phyloP scores from a whole-genome alignment of 31 red algal species.

The Odonthalia washingtoniensis region DNA sequence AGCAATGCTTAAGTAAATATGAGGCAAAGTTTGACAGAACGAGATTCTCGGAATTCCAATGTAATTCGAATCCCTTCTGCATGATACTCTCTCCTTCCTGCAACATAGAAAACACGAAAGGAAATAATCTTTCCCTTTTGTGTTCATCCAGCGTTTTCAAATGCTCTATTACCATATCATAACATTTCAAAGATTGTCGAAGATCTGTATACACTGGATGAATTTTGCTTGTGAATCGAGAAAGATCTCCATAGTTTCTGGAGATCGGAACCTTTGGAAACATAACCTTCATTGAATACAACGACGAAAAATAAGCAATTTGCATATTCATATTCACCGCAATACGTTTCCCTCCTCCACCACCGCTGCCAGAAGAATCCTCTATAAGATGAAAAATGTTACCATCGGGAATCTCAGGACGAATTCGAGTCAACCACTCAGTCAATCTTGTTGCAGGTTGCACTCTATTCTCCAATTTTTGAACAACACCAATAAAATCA shows the following conservation, averaged over 20 bases:
- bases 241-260: conserved; percentile 42
- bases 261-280: conserved; percentile 6
- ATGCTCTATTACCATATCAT: conserved; percentile 27
- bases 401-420: no score
- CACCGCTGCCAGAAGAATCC: no score
- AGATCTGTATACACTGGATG: conserved; percentile 55
- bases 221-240: conserved; percentile 32
- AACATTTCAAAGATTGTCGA: conserved; percentile 44
- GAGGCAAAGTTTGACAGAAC: conserved; percentile 37
- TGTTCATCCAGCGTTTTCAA: conserved; percentile 25
- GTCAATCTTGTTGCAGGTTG: conserved; percentile 45
- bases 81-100: conserved; percentile 16
- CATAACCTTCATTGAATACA: neutral
- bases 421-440: conserved; percentile 37
- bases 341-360: neutral
- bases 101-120: conserved; percentile 14
- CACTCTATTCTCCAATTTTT: conserved; percentile 29
- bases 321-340: no score
- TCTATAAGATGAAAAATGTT: no score
- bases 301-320: neutral
- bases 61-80: conserved; percentile 37
- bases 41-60: conserved; percentile 22
- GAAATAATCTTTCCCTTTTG: conserved; percentile 14
- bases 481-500: conserved; percentile 61
- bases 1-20: conserved; percentile 30